Percentiles rank a stretch among this genome's conserved stretches.
phyloP scores from a whole-genome alignment of 169 alveolate species.

The Plasmodium adleri region DNA sequence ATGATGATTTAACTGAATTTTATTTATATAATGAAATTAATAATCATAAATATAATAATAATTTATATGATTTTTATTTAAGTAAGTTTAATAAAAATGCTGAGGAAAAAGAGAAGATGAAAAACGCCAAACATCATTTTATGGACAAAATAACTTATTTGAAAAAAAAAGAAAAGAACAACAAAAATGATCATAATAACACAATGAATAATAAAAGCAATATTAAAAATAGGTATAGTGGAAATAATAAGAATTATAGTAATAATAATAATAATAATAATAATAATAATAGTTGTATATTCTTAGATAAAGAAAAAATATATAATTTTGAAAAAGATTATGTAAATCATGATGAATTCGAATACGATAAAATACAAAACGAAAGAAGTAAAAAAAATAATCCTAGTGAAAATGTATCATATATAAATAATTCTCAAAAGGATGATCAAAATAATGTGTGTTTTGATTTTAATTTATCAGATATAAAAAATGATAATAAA shows the following conservation, averaged over 20 bases:
- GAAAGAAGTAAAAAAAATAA: background rate
- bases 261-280: constrained; percentile 4
- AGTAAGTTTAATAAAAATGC: constrained; percentile 48
- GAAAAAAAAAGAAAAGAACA: background rate
- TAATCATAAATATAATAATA: constrained; percentile 66
- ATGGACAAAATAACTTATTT: constrained; percentile 6
- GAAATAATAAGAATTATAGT: background rate
- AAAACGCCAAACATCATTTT: constrained; percentile 16
- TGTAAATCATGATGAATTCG: too few species aligned
- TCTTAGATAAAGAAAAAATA: too few species aligned
- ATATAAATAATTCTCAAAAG: too few species aligned
- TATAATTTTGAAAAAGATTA: too few species aligned
- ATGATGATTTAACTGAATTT: constrained; percentile 53
- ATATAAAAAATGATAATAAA: background rate
- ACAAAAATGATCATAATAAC: background rate
- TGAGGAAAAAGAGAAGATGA: constrained; percentile 32
- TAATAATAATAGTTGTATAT: background rate
- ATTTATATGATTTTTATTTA: constrained; percentile 60
- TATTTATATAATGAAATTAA: constrained; percentile 64
- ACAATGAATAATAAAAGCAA: background rate
- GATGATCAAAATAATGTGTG: too few species aligned
- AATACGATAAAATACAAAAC: too few species aligned
- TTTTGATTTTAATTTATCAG: too few species aligned
- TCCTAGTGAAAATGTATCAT: background rate
- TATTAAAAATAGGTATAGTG: background rate